Base-by-base conservation (phyloP, 441 rosid genomes). In the Cnidoscolus chayamansa region DNA sequence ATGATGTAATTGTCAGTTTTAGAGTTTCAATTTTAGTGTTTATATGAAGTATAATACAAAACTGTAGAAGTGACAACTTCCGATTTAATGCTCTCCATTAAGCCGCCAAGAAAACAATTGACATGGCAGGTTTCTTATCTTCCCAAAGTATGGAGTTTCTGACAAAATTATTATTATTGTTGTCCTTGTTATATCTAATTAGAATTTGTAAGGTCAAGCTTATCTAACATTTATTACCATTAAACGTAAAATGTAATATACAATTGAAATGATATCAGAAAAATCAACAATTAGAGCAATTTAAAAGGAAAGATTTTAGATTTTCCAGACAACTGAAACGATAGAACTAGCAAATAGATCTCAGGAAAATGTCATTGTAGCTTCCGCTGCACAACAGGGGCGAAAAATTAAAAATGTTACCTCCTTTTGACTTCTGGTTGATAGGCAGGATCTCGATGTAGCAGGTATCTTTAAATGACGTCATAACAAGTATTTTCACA, bases 401-500 rank as follows among this genome's bases (percentile, higher is more conserved):
- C 63, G 51, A 10, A 30, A 77, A 70, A 62, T 35, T 43, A 31
- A 30, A 30, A 37, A 43, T 4, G 10, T 78, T 81, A 91, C 98
- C 94, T 86, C 98, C 84, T 83, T 82, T 79, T 3, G 87, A 84
- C 81, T 87, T 87, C 67, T 81, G 81, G 57, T 72, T 65, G 62
- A 75, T 80, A 49, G 98, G 98, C 80, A 89, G 87, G 84, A 92
- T 94, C 87, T 94, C 97, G 8, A 89, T 89, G 79, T 85, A 94
- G 85, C 88, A 88, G 25, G 97, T 94, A 69, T 92, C 88, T 83
- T 90, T 92, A 72, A 92, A 92, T 30, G 98, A 94, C 60, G 97
- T 92, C 76, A 94, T 74, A 67, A 94, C 94, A 43, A 89, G 81
- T 81, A 94, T 87, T 82, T 84, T 92, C 70, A 90, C 89, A 17